Evolutionary conservation across 768 basidiomycete genomes (phyloP), one percentile per base, ranked within the genome.

Genomic region (Rhizopogon vulgaris): DNA sequence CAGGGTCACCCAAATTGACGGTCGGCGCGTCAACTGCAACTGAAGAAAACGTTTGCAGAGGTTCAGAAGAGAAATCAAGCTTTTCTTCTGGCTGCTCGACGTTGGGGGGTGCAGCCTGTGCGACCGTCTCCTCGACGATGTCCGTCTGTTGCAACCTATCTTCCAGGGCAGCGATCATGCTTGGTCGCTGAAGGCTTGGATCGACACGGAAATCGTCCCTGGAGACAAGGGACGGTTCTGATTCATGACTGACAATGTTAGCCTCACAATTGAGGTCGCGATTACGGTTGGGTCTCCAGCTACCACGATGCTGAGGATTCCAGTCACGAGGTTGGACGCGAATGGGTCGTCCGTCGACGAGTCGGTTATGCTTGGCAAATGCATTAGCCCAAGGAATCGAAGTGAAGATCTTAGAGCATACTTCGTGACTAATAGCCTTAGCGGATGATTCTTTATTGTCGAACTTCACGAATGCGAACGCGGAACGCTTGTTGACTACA

Each of bases 401-500:
- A 38, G 18, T 17, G 14, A 10, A 50, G 41, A 25, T 32, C 25
- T 14, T 18, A 34, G 25, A 18, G 55, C 60, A 24, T 48, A 87
- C 89, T 74, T 89, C 82, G 64, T 78, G 78, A 27, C 65, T 66
- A 18, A 90, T 76, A 4, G 89, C 89, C 51, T 74, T 78, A n/a
- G 76, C 73, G n/a, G 87, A 79, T 30, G 80, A 73, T 8, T 84
- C 80, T 2, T 73, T 73, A 52, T 82, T 79, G 54, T 78, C 72
- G 62, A 84, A 91, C 62, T 78, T 85, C 52, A 91, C 78, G 60
- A 91, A 90, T 2, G 89, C 89, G 62, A 89, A 91, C 2, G 81
- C 87, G n/a, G 82, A 75, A 56, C 74, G 77, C 41, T 80, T 79
- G 56, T 79, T 81, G 32, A 70, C 87, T 90, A 52, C 39, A 36